Conservation (phyloP, 805 yeast genomes). For the Wickerhamiella bombiphila region DNA sequence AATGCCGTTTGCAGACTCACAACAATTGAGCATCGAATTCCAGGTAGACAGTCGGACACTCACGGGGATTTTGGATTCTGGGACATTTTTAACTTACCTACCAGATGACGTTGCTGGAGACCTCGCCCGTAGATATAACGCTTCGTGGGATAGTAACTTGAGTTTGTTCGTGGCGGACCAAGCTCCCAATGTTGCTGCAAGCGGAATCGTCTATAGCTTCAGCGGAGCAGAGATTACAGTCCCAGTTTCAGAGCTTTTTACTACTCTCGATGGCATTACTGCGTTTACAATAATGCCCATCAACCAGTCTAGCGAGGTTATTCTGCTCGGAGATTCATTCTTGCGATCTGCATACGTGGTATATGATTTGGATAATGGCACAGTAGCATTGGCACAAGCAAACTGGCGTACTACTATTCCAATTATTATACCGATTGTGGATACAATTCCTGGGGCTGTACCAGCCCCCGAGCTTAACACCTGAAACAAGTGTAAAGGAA, state of each 20-base stretch:
- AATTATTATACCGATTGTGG: too few species aligned
- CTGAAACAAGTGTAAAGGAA: too few species aligned
- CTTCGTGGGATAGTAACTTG: conserved; percentile 4
- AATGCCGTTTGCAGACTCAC: conserved; percentile 8
- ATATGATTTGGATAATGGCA: conserved; percentile 42
- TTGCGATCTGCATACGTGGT: conserved; percentile 51
- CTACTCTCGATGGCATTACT: conserved; percentile 5
- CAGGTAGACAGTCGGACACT: conserved; percentile 4
- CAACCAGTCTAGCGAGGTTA: conserved; percentile 16
- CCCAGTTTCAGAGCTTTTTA: conserved; percentile 19
- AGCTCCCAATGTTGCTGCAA: not conserved
- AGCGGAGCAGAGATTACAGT: conserved; percentile 14
- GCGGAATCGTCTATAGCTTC: conserved; percentile 11
- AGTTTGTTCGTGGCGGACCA: conserved; percentile 3
- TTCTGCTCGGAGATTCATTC: conserved; percentile 43
- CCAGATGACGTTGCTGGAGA: conserved; percentile 20
- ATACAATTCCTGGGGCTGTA: too few species aligned
- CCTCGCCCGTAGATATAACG: conserved; percentile 6
- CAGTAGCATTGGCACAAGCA: conserved; percentile 44
- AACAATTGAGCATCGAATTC: conserved; percentile 9
- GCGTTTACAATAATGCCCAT: conserved; percentile 11
- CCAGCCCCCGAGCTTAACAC: too few species aligned
- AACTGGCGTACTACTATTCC: conserved; percentile 18
- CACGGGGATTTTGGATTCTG: conserved; percentile 33
- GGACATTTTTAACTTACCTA: conserved; percentile 34